Evolutionary conservation across 2,329 filamentous ascomycete genomes (phyloP), one percentile per base, ranked within the genome.

Genomic region (Dendrostoma leiphaemia): DNA sequence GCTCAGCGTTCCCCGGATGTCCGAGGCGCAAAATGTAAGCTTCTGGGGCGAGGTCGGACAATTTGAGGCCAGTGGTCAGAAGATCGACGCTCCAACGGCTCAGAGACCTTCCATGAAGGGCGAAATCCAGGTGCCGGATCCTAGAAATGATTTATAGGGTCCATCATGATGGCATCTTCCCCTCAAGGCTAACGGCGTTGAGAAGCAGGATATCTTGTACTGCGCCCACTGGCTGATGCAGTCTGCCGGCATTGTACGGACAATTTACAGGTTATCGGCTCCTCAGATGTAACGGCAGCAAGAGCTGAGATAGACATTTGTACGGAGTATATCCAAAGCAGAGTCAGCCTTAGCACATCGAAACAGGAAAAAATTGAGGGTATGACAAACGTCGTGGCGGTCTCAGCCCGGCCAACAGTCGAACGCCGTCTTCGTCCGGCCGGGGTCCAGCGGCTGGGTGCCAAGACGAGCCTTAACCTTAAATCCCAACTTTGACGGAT

Each of bases 181-280:
- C 32, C 52, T 17, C 41, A 35, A 26, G 45, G 29, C 15, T 35
- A 37, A 51, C 32, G 35, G 19, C 31, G 24, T 46, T 41, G 43
- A 31, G 17, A 32, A 38, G 38, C 38, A 28, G 46, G 32, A 24
- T 28, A 44, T 8, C 45, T 28, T n/a, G n/a, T n/a, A 46, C 13
- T 8, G 32, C 6, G n/a, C 15, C 47, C 19, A 54, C 21, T 9
- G 38, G 5, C 31, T 32, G 19, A 26, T n/a, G n/a, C n/a, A 32
- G 38, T 47, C 31, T 46, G 19, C 53, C 53, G 41, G 29, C 28
- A 54, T 31, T 40, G 13, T n/a, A 38, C 17, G n/a, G 28, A 34
- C 15, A 28, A 9, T 31, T 29, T 51, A 45, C 31, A 44, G 35
- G 50, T 29, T 26, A 8, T 24, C 21, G 17, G n/a, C 19, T 12